Evolutionary conservation across 768 basidiomycete genomes (phyloP).

Genomic region (Paxillus ammoniavirescens): DNA sequence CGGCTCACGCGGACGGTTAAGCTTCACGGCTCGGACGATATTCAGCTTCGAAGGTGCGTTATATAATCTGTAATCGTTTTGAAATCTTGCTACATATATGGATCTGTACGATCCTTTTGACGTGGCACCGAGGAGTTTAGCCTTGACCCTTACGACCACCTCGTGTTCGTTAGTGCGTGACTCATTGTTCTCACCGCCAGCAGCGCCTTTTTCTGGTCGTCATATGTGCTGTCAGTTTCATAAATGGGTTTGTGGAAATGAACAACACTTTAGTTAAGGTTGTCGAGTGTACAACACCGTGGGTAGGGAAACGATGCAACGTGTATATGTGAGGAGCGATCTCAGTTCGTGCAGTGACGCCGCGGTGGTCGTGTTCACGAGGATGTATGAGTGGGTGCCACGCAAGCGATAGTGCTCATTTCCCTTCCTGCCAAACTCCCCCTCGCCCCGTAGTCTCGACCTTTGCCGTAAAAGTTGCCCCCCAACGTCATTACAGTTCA

Average conservation of each 20-base stretch:
- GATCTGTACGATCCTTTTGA: neutral
- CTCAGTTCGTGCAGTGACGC: neutral
- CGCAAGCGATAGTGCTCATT: neutral
- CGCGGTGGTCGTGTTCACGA: neutral
- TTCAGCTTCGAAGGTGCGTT: neutral
- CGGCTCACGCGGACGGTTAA: slow-evolving; percentile 9
- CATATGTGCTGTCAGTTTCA: neutral
- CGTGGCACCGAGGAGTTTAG: neutral
- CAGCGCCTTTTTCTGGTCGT: too few relatives aligned
- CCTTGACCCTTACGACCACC: neutral
- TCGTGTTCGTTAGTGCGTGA: neutral
- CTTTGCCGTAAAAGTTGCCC: neutral
- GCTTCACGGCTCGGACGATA: slow-evolving; percentile 9
- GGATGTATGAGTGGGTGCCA: neutral
- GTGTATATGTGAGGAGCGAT: neutral
- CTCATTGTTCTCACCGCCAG: neutral
- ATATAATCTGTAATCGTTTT: neutral
- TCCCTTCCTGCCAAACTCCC: neutral
- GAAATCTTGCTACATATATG: neutral
- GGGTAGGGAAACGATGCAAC: neutral
- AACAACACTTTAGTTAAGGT: neutral
- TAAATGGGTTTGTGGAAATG: neutral
- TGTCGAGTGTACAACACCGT: neutral
- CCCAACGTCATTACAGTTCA: too few relatives aligned
- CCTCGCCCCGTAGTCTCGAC: neutral